phyloP scores from a whole-genome alignment of 371 early-diverging fungal species.

The Syncephalis plumigaleata region DNA sequence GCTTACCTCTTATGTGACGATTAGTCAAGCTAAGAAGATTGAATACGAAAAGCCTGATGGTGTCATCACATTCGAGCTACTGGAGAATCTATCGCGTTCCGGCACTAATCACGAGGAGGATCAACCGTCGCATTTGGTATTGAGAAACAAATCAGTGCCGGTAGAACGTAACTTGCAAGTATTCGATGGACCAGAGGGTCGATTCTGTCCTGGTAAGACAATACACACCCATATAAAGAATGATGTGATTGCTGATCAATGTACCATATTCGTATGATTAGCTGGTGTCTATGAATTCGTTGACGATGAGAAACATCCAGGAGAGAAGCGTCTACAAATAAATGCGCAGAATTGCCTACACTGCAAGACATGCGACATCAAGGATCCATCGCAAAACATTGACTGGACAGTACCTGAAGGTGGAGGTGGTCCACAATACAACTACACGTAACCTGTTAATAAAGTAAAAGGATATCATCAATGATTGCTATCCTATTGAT shows the following conservation, averaged over 20 bases:
- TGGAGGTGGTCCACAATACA: slow-evolving; percentile 71
- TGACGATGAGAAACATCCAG: slow-evolving; percentile 64
- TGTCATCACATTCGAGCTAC: slow-evolving; percentile 79
- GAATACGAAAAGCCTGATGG: slow-evolving; percentile 98
- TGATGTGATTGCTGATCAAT: slow-evolving; percentile 1
- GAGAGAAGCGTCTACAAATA: slow-evolving; percentile 87
- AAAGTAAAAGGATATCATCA: too few species aligned
- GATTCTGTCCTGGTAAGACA: slow-evolving; percentile 87
- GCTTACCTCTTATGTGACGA: too few species aligned
- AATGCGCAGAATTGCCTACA: slow-evolving; percentile 97
- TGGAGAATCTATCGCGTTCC: slow-evolving; percentile 82
- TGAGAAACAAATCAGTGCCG: slow-evolving; percentile 52
- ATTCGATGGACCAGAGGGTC: slow-evolving; percentile 92
- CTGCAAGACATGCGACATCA: slow-evolving; percentile 99
- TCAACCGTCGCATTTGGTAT: slow-evolving; percentile 85
- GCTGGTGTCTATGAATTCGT: slow-evolving; percentile 98
- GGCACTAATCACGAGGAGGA: slow-evolving; percentile 93
- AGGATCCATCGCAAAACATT: slow-evolving; percentile 96
- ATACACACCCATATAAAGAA: neutral
- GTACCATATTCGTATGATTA: slow-evolving; percentile 6
- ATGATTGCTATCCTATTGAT: too few species aligned
- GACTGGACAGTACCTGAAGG: slow-evolving; percentile 98
- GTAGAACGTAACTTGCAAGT: slow-evolving; percentile 62
- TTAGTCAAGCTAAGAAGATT: slow-evolving; percentile 19
- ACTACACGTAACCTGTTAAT: slow-evolving; percentile 3